These are phyloP conservation scores for Melaleuca alternifolia DNA, from an alignment of 345 rosid species.

Conservation along the genomic window DNA sequence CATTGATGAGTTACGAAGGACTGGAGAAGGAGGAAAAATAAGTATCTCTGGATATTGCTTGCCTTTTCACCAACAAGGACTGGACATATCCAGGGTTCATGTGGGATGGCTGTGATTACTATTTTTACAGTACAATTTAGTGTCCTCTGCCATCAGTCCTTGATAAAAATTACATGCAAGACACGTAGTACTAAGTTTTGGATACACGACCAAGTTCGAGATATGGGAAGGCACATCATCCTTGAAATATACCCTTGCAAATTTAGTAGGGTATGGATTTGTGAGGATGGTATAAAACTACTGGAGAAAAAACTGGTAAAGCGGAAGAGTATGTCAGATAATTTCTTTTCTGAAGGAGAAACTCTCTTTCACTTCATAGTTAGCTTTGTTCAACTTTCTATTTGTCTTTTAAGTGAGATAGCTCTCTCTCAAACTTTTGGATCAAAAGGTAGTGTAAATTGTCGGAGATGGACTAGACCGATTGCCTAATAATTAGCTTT, in stretches of 20 bases:
- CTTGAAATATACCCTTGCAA: accelerated
- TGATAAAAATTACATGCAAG: neutral
- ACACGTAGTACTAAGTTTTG: neutral
- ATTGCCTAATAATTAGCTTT: neutral
- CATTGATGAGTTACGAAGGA: neutral
- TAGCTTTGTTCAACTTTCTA: neutral
- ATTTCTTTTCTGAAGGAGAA: neutral
- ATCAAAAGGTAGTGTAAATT: neutral
- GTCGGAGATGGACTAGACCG: neutral
- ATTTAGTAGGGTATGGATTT: neutral
- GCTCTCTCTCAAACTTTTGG: neutral
- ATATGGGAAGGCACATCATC: neutral
- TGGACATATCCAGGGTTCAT: neutral
- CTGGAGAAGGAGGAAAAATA: neutral
- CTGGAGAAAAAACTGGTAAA: neutral
- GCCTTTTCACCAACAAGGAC: neutral
- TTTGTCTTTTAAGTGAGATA: neutral
- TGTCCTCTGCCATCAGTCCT: accelerated
- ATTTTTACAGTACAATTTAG: accelerated
- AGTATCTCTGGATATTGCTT: neutral
- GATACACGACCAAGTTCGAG: neutral
- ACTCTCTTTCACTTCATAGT: neutral
- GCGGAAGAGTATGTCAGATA: neutral
- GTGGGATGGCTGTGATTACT: neutral
- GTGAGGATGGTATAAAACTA: neutral